These are phyloP conservation scores for Pichia sorboxylosa DNA, from an alignment of 1,139 yeast genomes.

Conservation along the genomic window DNA sequence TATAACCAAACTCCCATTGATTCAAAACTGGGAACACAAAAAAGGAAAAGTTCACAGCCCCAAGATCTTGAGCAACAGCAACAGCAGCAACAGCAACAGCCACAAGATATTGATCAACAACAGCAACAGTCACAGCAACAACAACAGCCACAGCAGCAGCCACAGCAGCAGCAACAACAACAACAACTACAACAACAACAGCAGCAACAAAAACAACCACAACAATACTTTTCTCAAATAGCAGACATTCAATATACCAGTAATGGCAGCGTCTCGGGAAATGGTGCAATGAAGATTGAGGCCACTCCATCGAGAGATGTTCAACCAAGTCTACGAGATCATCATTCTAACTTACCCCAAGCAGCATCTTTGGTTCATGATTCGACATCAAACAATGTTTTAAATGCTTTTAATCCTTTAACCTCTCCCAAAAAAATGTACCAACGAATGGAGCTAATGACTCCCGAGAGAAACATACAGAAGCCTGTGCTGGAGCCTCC, in stretches of 20 bases:
- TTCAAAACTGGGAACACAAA: too few species aligned
- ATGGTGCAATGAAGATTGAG: conserved; percentile 3
- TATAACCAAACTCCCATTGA: too few species aligned
- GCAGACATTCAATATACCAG: neutral
- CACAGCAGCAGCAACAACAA: neutral
- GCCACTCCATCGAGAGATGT: conserved; percentile 3
- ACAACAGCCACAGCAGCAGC: neutral
- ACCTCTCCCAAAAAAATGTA: conserved; percentile 9
- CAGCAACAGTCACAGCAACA: neutral
- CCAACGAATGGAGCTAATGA: conserved; percentile 7
- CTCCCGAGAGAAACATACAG: conserved; percentile 10
- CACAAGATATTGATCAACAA: neutral
- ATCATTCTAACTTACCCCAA: too few species aligned
- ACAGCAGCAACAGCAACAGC: neutral
- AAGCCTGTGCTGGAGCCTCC: conserved; percentile 4
- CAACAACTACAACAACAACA: neutral
- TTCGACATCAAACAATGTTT: neutral
- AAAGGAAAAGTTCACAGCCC: too few species aligned
- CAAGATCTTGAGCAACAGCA: neutral
- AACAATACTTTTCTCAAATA: conserved; percentile 4
- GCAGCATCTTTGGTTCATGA: too few species aligned
- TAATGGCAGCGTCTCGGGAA: neutral
- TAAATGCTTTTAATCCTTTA: conserved; percentile 4
- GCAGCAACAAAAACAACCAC: neutral
- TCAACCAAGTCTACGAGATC: neutral